A percentile compares a stretch with the other conserved stretches of the same genome.
Conservation (phyloP, 805 yeast genomes). For the Kazachstania taianensis region DNA sequence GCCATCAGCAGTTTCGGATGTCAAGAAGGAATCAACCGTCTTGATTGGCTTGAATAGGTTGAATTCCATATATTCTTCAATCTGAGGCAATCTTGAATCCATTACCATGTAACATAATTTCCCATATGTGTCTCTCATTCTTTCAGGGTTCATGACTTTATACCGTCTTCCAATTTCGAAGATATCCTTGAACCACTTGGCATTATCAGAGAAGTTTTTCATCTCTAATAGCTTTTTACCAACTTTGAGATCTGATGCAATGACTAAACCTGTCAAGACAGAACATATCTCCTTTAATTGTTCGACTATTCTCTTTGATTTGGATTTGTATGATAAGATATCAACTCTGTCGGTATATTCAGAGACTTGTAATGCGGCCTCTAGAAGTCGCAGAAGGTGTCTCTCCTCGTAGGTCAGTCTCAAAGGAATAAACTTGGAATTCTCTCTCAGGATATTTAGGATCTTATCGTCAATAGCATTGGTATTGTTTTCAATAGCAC, state of each 20-base stretch:
- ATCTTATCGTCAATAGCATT: conserved; percentile 24
- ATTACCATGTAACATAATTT: conserved; percentile 74
- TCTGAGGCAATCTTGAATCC: conserved; percentile 71
- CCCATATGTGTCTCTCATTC: conserved; percentile 71
- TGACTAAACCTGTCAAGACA: conserved; percentile 66
- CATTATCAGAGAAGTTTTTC: conserved; percentile 58
- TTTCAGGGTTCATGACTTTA: conserved; percentile 76
- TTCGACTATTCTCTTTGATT: conserved; percentile 58
- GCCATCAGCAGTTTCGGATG: conserved; percentile 31
- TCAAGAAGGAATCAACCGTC: conserved; percentile 45
- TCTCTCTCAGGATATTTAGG: conserved; percentile 33
- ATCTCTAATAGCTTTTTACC: conserved; percentile 58
- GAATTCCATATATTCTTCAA: conserved; percentile 61
- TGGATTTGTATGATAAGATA: conserved; percentile 53
- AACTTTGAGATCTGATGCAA: conserved; percentile 62
- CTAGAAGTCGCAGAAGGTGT: conserved; percentile 52
- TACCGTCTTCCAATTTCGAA: conserved; percentile 76
- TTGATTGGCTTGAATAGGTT: conserved; percentile 63
- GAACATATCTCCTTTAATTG: conserved; percentile 72
- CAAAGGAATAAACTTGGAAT: conserved; percentile 54
- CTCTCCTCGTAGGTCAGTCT: conserved; percentile 61
- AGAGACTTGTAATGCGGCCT: conserved; percentile 69
- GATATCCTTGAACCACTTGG: conserved; percentile 59
- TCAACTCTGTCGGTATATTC: conserved; percentile 77
- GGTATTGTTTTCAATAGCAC: background rate